Conservation (phyloP, 305 asterid genomes). For the Fraxinus velutina region DNA sequence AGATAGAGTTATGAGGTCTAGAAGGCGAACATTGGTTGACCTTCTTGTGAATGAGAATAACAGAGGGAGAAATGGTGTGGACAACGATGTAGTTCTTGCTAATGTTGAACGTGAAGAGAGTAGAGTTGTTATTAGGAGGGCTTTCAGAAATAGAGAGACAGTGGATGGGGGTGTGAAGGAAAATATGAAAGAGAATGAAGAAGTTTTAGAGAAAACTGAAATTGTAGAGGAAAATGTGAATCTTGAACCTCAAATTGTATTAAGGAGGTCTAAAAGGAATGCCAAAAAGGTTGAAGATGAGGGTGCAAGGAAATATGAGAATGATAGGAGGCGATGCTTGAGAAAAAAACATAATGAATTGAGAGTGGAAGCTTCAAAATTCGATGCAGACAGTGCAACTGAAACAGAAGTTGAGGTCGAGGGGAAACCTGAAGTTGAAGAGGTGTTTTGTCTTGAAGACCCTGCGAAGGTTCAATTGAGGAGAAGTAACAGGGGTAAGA, state of each 20-base stretch:
- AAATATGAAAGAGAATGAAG: conserved; percentile 21
- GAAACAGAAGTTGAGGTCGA: conserved; percentile 7
- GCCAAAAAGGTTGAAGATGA: conserved; percentile 22
- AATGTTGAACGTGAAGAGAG: conserved; percentile 24
- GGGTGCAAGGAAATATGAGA: conserved; percentile 17
- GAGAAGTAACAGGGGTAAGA: conserved; percentile 37
- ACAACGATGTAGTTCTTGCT: conserved; percentile 10
- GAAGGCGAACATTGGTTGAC: conserved; percentile 30
- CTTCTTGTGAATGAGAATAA: conserved; percentile 23
- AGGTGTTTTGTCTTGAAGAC: conserved; percentile 25
- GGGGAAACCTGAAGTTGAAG: conserved; percentile 15
- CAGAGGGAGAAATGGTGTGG: conserved; percentile 28
- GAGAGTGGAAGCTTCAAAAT: conserved; percentile 17
- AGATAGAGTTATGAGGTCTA: conserved; percentile 38
- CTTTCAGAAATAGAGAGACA: conserved; percentile 31
- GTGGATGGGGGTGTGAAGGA: conserved; percentile 25
- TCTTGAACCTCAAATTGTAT: conserved; percentile 28
- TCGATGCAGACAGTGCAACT: conserved; percentile 6
- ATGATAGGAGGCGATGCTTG: background rate
- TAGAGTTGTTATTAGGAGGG: conserved; percentile 21
- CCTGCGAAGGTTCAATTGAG: conserved; percentile 27
- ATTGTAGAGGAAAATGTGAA: conserved; percentile 22
- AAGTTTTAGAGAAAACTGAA: conserved; percentile 21
- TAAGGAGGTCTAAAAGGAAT: conserved; percentile 46
- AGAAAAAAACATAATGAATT: conserved; percentile 11